Conservation (phyloP, 768 basidiomycete genomes). For the Lentinula guzmanii region DNA sequence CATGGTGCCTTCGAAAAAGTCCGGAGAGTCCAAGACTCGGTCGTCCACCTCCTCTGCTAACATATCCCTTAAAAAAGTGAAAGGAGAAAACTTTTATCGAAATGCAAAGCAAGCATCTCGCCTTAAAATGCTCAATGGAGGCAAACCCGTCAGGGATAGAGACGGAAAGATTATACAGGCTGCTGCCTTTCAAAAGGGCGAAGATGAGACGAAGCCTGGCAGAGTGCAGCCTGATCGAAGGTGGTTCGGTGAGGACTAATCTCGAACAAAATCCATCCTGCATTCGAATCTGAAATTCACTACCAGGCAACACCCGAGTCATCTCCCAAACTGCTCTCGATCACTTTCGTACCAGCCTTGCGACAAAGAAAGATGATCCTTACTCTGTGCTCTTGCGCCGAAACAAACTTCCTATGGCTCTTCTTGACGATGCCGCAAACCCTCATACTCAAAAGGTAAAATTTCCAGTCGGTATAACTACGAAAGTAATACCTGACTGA, state of each 20-base stretch:
- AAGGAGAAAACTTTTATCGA: conserved; percentile 98
- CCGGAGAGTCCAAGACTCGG: conserved; percentile 29
- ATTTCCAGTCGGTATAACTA: neutral
- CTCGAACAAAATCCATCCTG: neutral
- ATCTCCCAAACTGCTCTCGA: conserved; percentile 95
- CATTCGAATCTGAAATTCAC: conserved; percentile 1
- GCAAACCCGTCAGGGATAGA: conserved; percentile 84
- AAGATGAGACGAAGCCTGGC: conserved; percentile 84
- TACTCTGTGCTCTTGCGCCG: conserved; percentile 91
- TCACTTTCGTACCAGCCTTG: conserved; percentile 89
- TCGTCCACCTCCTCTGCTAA: conserved; percentile 44
- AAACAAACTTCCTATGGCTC: conserved; percentile 96
- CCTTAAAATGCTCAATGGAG: conserved; percentile 90
- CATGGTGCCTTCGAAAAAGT: conserved; percentile 26
- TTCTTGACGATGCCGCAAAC: conserved; percentile 86
- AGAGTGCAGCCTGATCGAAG: conserved; percentile 91
- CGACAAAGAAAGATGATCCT: conserved; percentile 83
- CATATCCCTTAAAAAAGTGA: conserved; percentile 59
- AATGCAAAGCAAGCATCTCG: conserved; percentile 83
- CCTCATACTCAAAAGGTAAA: conserved; percentile 71
- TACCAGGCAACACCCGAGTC: conserved; percentile 90
- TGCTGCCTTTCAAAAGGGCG: conserved; percentile 94
- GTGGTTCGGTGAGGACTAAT: conserved; percentile 87
- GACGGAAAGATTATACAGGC: conserved; percentile 91
- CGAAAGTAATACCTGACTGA: conserved; percentile 3